Base-by-base conservation (phyloP, 768 basidiomycete species). In the Dioszegia aurantiaca region DNA sequence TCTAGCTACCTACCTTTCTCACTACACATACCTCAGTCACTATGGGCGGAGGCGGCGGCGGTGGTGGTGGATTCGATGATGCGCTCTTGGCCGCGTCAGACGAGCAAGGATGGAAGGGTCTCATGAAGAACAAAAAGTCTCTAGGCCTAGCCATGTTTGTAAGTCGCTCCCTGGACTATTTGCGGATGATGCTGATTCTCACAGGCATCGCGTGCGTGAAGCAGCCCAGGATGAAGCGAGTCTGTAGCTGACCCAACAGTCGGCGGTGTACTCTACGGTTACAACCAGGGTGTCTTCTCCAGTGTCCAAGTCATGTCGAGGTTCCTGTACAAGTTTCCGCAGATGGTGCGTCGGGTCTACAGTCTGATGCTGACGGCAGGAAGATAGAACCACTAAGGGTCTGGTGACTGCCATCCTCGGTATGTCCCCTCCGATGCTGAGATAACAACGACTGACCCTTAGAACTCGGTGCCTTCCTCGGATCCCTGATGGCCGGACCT, bases 111-210 rank as follows among this genome's bases (percentile, higher is more conserved):
- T 76, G 82, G 67, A 85, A 85, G 46, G 87, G 87, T 72, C 44
- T 65, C 17, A 49, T 64, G 42, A 31, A 61, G 55, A 90, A 90
- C 71, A 79, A 82, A 44, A 81, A 79, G 63, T 78, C 87, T 26
- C 84, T 88, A 57, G 78, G 81, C 26, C 84, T 88, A 52, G 84
- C 88, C 14, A 81, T 87, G 19, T 90, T 89, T 67, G 88, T 87
- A 2, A 49, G 48, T 49, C 3, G 3, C 4, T 11, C 8, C 12
- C 6, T 16, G 3, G n/a, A 9, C 19, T 16, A 17, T 23, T 30
- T 16, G 6, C 6, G 48, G 23, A 17, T 11, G 3, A 2, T 12
- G 28, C n/a, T 37, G 30, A 37, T 11, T 37, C 14, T 3, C 37
- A 11, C 48, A 49, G 48, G 51, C 51, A 3, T 53, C 51, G 24